These are phyloP conservation scores for Colletotrichum lindemuthianum DNA, from an alignment of 2,329 filamentous ascomycete genomes.

Conservation along the genomic window DNA sequence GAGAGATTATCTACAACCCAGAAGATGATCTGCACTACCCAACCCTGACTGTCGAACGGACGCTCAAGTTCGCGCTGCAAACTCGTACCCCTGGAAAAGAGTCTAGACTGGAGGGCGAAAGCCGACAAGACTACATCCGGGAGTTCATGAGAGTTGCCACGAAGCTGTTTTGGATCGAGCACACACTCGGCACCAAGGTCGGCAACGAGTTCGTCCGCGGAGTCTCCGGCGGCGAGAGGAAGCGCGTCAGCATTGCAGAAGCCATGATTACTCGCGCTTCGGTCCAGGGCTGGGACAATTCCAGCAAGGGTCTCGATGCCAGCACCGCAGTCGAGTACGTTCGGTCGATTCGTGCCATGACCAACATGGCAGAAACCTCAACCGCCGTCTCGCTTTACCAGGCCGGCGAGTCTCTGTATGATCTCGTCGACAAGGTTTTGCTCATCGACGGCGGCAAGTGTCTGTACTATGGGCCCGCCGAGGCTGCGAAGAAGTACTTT, in stretches of 20 bases:
- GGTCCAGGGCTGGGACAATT: conserved; percentile 79
- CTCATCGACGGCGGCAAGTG: conserved; percentile 75
- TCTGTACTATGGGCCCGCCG: conserved; percentile 75
- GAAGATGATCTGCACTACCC: conserved; percentile 77
- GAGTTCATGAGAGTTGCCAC: conserved; percentile 70
- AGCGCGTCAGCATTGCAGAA: conserved; percentile 81
- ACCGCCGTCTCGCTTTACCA: conserved; percentile 75
- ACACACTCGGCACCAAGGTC: conserved; percentile 73
- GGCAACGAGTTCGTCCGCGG: conserved; percentile 73
- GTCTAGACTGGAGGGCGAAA: conserved; percentile 65
- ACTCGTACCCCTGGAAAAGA: conserved; percentile 67
- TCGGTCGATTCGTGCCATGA: conserved; percentile 71
- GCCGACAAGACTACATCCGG: conserved; percentile 62
- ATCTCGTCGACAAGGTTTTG: conserved; percentile 74
- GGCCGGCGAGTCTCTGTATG: conserved; percentile 62
- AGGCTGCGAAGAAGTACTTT: conserved; percentile 75
- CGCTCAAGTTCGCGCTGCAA: conserved; percentile 73
- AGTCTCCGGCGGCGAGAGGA: conserved; percentile 72
- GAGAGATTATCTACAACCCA: conserved; percentile 74
- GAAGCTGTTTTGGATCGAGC: conserved; percentile 76
- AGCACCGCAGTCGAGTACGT: conserved; percentile 75
- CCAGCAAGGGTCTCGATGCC: conserved; percentile 72
- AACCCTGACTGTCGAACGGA: conserved; percentile 73
- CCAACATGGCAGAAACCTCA: conserved; percentile 68
- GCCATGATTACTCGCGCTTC: conserved; percentile 69